Conservation (phyloP, 768 basidiomycete genomes). For the Punctularia strigosozonata region DNA sequence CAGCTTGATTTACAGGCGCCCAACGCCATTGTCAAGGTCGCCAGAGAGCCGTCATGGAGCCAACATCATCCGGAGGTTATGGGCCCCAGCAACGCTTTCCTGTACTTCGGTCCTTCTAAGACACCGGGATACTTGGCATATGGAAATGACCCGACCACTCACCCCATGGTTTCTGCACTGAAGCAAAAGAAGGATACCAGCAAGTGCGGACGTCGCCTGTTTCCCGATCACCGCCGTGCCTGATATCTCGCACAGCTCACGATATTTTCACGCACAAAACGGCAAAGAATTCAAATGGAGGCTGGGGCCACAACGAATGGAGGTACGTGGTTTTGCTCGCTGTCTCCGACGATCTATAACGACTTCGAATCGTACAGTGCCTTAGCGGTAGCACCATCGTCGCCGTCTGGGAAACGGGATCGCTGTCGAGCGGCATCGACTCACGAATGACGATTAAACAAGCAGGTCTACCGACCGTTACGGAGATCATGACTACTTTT, state of each 20-base stretch:
- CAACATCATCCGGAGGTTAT: conserved; percentile 58
- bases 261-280: conserved; percentile 63
- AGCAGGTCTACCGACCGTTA: conserved; percentile 48
- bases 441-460: conserved; percentile 51
- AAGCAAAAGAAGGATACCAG: conserved; percentile 49
- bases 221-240: conserved; percentile 1
- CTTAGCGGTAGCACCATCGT: conserved; percentile 38
- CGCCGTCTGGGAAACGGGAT: conserved; percentile 57
- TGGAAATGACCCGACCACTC: conserved; percentile 47
- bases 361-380: conserved; percentile 30
- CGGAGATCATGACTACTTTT: conserved; percentile 69
- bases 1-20: conserved; percentile 24
- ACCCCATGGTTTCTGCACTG: conserved; percentile 45
- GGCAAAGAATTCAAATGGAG: conserved; percentile 73
- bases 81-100: conserved; percentile 70
- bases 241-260: conserved; percentile 32
- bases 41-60: conserved; percentile 55
- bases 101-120: conserved; percentile 62
- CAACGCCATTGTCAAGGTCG: conserved; percentile 51
- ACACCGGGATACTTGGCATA: conserved; percentile 55
- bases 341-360: neutral
- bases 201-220: conserved; percentile 33
- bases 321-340: conserved; percentile 33
- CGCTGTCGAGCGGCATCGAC: conserved; percentile 42
- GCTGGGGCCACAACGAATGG: conserved; percentile 47